These are phyloP conservation scores for Alternaria triticina DNA, from an alignment of 2,329 filamentous ascomycete species.

Conservation along the genomic window DNA sequence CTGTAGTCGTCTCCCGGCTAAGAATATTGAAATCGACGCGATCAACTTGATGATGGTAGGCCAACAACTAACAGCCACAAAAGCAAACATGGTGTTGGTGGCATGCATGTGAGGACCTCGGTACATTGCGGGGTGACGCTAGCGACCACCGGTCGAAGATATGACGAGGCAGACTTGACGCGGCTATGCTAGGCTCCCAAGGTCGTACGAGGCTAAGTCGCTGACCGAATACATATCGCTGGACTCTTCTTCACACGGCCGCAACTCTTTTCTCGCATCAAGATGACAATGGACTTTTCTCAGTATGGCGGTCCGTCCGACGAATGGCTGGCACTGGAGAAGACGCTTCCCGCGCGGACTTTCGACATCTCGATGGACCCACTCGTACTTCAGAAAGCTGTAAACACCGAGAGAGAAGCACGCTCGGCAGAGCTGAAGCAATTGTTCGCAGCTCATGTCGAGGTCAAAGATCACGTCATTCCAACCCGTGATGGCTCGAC, in stretches of 20 bases:
- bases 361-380: constrained; percentile 32
- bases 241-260: too few species aligned
- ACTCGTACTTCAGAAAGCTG: constrained; percentile 14
- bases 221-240: too few species aligned
- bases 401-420: constrained; percentile 33
- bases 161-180: not conserved
- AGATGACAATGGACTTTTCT: constrained; percentile 10
- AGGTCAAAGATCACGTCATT: constrained; percentile 37
- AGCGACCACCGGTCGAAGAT: constrained; percentile 12
- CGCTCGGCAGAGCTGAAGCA: constrained; percentile 26
- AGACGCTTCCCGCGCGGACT: constrained; percentile 28
- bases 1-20: not conserved
- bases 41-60: not conserved
- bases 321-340: constrained; percentile 43
- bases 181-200: not conserved
- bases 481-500: constrained; percentile 54
- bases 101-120: constrained; percentile 2
- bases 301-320: constrained; percentile 24
- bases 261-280: too few species aligned
- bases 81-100: not conserved
- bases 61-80: constrained; percentile 4
- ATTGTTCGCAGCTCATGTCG: constrained; percentile 29
- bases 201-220: too few species aligned
- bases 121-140: constrained; percentile 14
- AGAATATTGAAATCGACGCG: not conserved